Conservation (phyloP, 305 asterid genomes). For the Rubia peregrina region DNA sequence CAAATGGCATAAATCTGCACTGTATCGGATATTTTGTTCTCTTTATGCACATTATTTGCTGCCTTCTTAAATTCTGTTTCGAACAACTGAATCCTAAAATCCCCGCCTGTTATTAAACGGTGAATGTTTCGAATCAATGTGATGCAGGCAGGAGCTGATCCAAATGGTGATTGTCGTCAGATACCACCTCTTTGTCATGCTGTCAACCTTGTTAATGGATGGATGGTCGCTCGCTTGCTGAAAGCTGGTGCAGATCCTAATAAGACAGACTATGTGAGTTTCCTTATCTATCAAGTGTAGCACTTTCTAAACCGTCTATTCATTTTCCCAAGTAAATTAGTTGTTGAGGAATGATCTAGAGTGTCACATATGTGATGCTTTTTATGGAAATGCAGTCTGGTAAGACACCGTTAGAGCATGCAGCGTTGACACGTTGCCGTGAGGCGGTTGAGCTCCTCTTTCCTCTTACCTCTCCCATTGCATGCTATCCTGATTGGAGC, state of each 20-base stretch:
- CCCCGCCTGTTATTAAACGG: too few relatives aligned
- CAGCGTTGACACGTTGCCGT: slow-evolving; percentile 11
- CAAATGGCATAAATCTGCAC: not conserved
- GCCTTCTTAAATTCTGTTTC: not conserved
- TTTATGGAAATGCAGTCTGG: slow-evolving; percentile 8
- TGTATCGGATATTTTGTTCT: not conserved
- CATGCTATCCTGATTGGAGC: slow-evolving; percentile 27
- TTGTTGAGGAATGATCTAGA: not conserved
- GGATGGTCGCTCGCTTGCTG: slow-evolving; percentile 6
- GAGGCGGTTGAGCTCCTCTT: slow-evolving; percentile 20
- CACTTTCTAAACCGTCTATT: not conserved
- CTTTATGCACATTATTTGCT: not conserved
- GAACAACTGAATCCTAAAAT: not conserved
- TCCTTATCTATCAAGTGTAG: not conserved
- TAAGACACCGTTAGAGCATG: slow-evolving; percentile 29
- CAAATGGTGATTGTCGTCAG: not conserved
- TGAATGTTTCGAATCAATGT: too few relatives aligned
- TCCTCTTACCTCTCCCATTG: slow-evolving; percentile 21
- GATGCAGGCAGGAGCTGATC: slow-evolving; percentile 18
- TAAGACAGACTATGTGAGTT: slow-evolving; percentile 7
- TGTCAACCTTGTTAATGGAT: not conserved
- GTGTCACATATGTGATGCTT: not conserved
- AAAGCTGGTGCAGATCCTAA: slow-evolving; percentile 20
- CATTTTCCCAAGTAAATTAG: not conserved
- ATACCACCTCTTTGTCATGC: slow-evolving; percentile 15